Base-by-base conservation (phyloP, 768 basidiomycete genomes). In the Hygrophorus russula region DNA sequence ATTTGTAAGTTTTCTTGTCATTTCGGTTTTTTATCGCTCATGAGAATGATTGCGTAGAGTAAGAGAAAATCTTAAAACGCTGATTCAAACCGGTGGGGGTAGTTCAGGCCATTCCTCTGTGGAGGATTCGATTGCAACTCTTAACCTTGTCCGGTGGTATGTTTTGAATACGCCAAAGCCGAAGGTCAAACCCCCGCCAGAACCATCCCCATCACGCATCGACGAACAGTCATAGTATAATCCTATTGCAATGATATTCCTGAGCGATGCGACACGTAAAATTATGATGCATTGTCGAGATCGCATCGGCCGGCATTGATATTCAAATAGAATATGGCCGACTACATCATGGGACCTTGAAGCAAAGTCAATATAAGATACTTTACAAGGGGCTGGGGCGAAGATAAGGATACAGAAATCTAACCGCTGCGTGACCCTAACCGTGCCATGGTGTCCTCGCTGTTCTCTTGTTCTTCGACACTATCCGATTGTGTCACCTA, bases 131-230 rank as follows among this genome's bases (percentile, higher is more conserved):
- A 61, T 76, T 17, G 86, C 90, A 1, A 89, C 94, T 1, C 69
- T 98, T 32, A 84, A 98, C 53, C 75, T 94, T 14, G 81, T 97
- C 15, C 72, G 82, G 47, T 91, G 83, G 81, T 77, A 81, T 59
- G 64, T 93, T 39, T 58, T 82, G 49, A 79, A 88, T 50, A 76
- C 69, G 49, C 57, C 66, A 43, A 74, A 68, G 43, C 50, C 57
- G n/a, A 46, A 46, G 24, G 38, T 37, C n/a, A 36, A 39, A 24
- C 29, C 48, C 29, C 49, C 39, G 19, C 46, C 42, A 8, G 46
- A 41, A 36, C 30, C 45, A 5, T 13, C 28, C 12, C 13, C 24
- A 7, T 24, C 7, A 7, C 4, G 24, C 24, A 3, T 24, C 7
- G 24, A 7, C 7, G 24, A 3, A 7, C 24, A 24, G 24, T 24